A percentile compares a stretch with the other conserved stretches of the same genome.
These are phyloP conservation scores for Heliamphora exappendiculata DNA, from an alignment of 148 eudicot species.

Conservation along the genomic window DNA sequence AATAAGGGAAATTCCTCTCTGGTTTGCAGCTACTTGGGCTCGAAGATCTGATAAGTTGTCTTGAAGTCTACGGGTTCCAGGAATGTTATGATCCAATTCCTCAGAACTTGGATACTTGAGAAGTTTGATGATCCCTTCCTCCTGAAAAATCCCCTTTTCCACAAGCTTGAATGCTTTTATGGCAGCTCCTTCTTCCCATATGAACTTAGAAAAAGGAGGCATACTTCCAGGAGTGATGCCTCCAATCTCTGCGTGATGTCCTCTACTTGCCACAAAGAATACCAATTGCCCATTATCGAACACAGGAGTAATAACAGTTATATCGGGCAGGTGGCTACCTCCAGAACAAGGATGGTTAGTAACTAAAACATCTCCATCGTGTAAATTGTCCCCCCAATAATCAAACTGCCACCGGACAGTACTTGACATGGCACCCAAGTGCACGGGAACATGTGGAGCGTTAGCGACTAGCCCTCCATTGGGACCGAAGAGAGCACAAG, in stretches of 20 bases:
- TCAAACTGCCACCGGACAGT: slow-evolving; percentile 84
- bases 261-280: slow-evolving; percentile 94
- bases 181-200: slow-evolving; percentile 99
- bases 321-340: slow-evolving; percentile 97
- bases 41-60: slow-evolving; percentile 92
- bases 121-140: slow-evolving; percentile 80
- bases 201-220: slow-evolving; percentile 97
- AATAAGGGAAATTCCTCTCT: slow-evolving; percentile 94
- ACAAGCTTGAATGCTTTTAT: slow-evolving; percentile 97
- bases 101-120: slow-evolving; percentile 57
- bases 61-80: slow-evolving; percentile 89
- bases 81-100: slow-evolving; percentile 50
- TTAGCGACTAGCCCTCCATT: slow-evolving; percentile 95
- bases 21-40: slow-evolving; percentile 97
- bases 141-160: slow-evolving; percentile 86
- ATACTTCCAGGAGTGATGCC: slow-evolving; percentile 99
- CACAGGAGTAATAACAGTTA: slow-evolving; percentile 89
- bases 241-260: slow-evolving; percentile 98
- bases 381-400: slow-evolving; percentile 74
- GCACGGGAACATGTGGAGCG: slow-evolving; percentile 99
- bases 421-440: slow-evolving; percentile 99
- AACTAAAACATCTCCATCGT: slow-evolving; percentile 89
- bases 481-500: slow-evolving; percentile 96
- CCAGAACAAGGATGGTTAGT: slow-evolving; percentile 94
- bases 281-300: slow-evolving; percentile 65